These are phyloP conservation scores for Colletotrichum orbiculare DNA, from an alignment of 2,329 filamentous ascomycete genomes.

Conservation along the genomic window DNA sequence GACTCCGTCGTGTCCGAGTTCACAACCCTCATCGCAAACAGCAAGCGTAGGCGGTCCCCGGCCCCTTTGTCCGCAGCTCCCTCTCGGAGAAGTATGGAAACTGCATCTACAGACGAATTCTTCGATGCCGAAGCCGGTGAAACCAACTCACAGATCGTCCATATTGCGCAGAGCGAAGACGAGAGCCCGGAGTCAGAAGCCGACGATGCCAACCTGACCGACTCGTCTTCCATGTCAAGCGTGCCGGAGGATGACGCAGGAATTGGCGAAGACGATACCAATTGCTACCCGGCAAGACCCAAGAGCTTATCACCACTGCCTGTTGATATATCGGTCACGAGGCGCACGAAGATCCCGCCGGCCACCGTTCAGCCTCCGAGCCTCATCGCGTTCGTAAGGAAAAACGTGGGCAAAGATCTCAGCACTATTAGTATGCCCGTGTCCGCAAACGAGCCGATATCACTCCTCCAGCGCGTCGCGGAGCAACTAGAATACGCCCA, in stretches of 20 bases:
- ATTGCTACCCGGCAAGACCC: constrained; percentile 79
- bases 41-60: constrained; percentile 78
- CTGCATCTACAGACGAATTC: constrained; percentile 86
- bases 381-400: constrained; percentile 91
- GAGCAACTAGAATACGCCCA: constrained; percentile 93
- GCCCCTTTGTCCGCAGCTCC: constrained; percentile 57
- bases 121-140: constrained; percentile 87
- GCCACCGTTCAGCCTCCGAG: constrained; percentile 86
- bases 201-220: constrained; percentile 64
- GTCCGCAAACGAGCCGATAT: constrained; percentile 92
- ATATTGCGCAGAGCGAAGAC: constrained; percentile 78
- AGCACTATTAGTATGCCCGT: constrained; percentile 98
- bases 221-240: constrained; percentile 69
- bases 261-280: constrained; percentile 65
- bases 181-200: constrained; percentile 68
- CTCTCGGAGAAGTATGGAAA: constrained; percentile 79
- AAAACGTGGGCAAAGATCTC: constrained; percentile 97
- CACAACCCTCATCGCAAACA: constrained; percentile 78
- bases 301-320: constrained; percentile 84
- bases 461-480: constrained; percentile 86
- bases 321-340: constrained; percentile 69
- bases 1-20: constrained; percentile 88
- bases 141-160: constrained; percentile 74
- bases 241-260: constrained; percentile 68
- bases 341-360: constrained; percentile 77